Base-by-base conservation (phyloP, 495 filamentous ascomycete species). In the Emericellopsis terricola region DNA sequence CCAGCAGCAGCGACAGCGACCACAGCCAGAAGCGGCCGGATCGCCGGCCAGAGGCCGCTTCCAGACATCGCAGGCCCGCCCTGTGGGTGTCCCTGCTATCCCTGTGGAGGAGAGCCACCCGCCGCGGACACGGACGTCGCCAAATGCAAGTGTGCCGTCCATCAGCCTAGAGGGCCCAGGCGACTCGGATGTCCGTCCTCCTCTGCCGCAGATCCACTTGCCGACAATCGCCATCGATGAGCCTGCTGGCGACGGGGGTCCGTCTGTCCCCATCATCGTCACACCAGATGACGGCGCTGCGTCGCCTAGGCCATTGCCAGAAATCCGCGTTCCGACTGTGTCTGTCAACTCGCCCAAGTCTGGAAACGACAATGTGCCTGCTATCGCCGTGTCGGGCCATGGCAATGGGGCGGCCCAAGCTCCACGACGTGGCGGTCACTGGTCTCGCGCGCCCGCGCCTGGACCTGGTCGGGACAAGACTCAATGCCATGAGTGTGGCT, bases 401-500 rank as follows among this genome's bases (percentile, higher is more conserved):
- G 5, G 9, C 7, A 10, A 11, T 29, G 19, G 23, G 15, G 6
- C 23, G 11, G 6, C 6, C 6, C 23, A 11, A 26, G 6, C 23
- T 26, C 23, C 23, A 26, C 57, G 46, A 23, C 51, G 49, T 37
- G 52, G 42, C 35, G 52, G 53, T 39, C 69, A 48, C 53, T 75
- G 54, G 55, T 56, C 61, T 19, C 58, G 55, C 19, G 64, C 52
- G 21, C 49, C 56, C 13, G 47, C 51, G 15, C n/a, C n/a, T n/a
- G 47, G 44, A 32, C 57, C 55, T 20, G 70, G 69, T 33, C 70
- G 81, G 29, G 73, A 78, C 6, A 78, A 78, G 1, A 82, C 81
- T 3, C 69, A 71, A 24, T 99, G 89, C 50, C 76, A 83, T 29
- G 72, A 83, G 43, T 99, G 89, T 51, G 65, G 73, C 11, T 57